Evolutionary conservation across 2,329 filamentous ascomycete genomes (phyloP).

Genomic region (Pseudogymnoascus sp.): DNA sequence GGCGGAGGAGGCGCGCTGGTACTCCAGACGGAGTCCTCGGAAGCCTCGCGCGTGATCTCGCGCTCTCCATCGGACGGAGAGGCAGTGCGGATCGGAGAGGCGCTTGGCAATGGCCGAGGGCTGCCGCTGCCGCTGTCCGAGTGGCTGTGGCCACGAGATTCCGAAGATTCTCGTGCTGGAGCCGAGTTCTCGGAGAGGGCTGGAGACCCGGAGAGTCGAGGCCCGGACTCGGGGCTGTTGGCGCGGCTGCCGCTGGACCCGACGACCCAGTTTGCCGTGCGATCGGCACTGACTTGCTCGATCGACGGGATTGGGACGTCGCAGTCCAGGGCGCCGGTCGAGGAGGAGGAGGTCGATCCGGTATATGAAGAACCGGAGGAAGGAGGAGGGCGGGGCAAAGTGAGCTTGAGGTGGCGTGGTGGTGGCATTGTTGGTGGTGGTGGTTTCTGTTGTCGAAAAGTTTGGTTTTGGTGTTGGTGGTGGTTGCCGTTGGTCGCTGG

Average conservation of each 20-base stretch:
- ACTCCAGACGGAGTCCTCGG: neutral
- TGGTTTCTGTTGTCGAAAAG: neutral
- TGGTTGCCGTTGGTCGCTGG: neutral
- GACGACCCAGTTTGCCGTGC: neutral
- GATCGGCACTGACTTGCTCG: neutral
- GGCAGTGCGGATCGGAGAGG: neutral
- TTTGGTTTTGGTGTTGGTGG: neutral
- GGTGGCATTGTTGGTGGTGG: neutral
- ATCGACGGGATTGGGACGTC: neutral
- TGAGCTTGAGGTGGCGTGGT: neutral
- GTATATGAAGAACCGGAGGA: neutral
- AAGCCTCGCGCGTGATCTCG: neutral
- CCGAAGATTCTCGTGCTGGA: neutral
- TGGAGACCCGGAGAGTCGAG: neutral
- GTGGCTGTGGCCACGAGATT: neutral
- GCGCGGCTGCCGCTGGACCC: neutral
- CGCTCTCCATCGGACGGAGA: neutral
- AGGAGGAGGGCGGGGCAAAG: neutral
- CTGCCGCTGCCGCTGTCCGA: neutral
- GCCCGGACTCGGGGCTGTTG: neutral
- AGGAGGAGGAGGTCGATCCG: neutral
- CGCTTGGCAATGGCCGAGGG: neutral
- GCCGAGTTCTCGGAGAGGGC: neutral
- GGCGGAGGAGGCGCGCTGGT: neutral
- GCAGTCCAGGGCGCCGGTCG: neutral